Conservation (phyloP, 2,329 filamentous ascomycete genomes). For the Aspergillus cejpii region DNA sequence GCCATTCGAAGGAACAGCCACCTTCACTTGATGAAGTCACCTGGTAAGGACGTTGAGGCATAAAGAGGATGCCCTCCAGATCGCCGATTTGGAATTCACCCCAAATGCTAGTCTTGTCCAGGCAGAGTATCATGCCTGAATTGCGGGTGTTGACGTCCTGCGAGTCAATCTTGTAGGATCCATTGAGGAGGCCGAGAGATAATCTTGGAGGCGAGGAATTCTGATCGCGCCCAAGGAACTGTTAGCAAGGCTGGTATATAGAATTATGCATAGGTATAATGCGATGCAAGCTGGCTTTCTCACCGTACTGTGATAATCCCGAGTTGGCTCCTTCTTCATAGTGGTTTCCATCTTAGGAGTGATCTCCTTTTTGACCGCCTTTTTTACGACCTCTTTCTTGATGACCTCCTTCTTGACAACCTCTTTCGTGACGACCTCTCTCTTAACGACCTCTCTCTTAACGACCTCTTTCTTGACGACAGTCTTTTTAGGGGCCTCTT, state of each 20-base stretch:
- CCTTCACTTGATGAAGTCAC: constrained; percentile 1
- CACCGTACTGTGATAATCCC: too few species aligned
- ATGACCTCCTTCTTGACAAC: too few species aligned
- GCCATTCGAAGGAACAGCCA: constrained; percentile 6
- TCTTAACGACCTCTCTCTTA: too few species aligned
- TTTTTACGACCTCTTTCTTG: too few species aligned
- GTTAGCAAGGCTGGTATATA: not conserved
- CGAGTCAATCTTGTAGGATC: constrained; percentile 7
- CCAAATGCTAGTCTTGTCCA: constrained; percentile 4
- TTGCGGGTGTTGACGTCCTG: constrained; percentile 1
- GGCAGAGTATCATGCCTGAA: constrained; percentile 5
- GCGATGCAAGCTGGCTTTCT: too few species aligned
- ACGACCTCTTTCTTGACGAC: not conserved
- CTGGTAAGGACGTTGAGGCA: constrained; percentile 2
- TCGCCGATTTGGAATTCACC: constrained; percentile 2
- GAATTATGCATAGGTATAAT: not conserved
- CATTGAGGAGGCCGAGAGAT: constrained; percentile 3
- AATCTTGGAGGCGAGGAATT: not conserved
- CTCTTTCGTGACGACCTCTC: too few species aligned
- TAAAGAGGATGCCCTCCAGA: constrained; percentile 6
- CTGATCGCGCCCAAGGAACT: not conserved
- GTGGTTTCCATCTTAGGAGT: too few species aligned
- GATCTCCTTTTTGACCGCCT: too few species aligned
- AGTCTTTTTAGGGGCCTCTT: too few species aligned
- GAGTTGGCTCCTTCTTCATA: too few species aligned